Evolutionary conservation across 768 basidiomycete species (phyloP).

Genomic region (Collybia mongolica): DNA sequence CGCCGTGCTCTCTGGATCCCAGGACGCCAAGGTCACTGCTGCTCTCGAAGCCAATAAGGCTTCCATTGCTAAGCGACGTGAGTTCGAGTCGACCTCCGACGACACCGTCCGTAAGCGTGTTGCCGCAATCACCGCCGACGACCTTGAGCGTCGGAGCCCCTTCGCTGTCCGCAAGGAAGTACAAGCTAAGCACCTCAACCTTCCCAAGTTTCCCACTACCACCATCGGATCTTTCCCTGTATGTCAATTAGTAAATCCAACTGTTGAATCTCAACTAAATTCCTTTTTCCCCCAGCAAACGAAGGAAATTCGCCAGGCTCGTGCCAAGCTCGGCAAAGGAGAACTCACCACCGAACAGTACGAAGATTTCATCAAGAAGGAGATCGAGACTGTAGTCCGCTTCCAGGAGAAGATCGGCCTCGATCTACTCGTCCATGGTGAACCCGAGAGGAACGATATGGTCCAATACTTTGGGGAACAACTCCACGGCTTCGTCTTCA

Average conservation of each 20-base stretch:
- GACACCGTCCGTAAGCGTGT: slow-evolving; percentile 95
- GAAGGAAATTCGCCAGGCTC: slow-evolving; percentile 96
- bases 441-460: slow-evolving; percentile 99
- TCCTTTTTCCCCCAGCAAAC: slow-evolving; percentile 67
- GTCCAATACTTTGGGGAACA: slow-evolving; percentile 99
- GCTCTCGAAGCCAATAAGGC: slow-evolving; percentile 86
- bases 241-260: slow-evolving; percentile 21
- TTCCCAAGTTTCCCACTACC: slow-evolving; percentile 98
- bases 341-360: slow-evolving; percentile 86
- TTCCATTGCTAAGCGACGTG: slow-evolving; percentile 92
- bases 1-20: slow-evolving; percentile 80
- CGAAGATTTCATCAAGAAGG: slow-evolving; percentile 97
- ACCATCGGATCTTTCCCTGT: slow-evolving; percentile 99
- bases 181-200: slow-evolving; percentile 83
- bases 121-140: slow-evolving; percentile 82
- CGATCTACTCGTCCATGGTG: slow-evolving; percentile 97
- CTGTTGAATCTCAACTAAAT: neutral
- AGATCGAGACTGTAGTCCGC: slow-evolving; percentile 87
- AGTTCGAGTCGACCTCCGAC: slow-evolving; percentile 92
- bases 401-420: slow-evolving; percentile 98
- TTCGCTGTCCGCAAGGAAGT: slow-evolving; percentile 86
- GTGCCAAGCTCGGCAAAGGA: slow-evolving; percentile 91
- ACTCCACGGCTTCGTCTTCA: slow-evolving; percentile 94
- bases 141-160: slow-evolving; percentile 84
- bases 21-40: slow-evolving; percentile 64